Evolutionary conservation across 2,329 filamentous ascomycete species (phyloP).

Genomic region (Chrysosporium queenslandicum): DNA sequence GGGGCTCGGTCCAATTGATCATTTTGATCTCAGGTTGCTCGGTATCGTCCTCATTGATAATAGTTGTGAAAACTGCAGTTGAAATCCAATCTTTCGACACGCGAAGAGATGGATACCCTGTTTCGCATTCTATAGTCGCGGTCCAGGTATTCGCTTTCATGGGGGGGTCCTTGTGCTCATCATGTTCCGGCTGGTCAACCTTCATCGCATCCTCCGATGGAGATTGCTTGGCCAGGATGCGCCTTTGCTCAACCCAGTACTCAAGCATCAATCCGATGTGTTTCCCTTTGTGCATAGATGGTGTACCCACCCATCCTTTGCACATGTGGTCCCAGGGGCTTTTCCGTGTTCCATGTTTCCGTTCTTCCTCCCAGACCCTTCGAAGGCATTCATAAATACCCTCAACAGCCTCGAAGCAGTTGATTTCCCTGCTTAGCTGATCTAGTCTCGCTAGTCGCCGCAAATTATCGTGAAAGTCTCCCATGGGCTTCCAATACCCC

Average conservation of each 20-base stretch:
- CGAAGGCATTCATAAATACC: slow-evolving; percentile 35
- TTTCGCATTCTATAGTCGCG: slow-evolving; percentile 37
- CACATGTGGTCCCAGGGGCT: slow-evolving; percentile 34
- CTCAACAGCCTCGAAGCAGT: slow-evolving; percentile 40
- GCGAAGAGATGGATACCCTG: slow-evolving; percentile 36
- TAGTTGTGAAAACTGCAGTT: slow-evolving; percentile 26
- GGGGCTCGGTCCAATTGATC: slow-evolving; percentile 35
- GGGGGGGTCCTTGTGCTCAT: slow-evolving; percentile 17
- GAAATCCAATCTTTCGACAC: slow-evolving; percentile 38
- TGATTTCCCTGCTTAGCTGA: slow-evolving; percentile 36
- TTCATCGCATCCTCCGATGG: slow-evolving; percentile 27
- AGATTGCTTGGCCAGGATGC: slow-evolving; percentile 23
- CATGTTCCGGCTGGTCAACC: slow-evolving; percentile 21
- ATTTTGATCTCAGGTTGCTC: slow-evolving; percentile 21
- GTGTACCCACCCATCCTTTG: slow-evolving; percentile 33
- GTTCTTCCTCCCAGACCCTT: slow-evolving; percentile 37
- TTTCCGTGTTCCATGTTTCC: slow-evolving; percentile 24
- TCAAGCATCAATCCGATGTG: slow-evolving; percentile 35
- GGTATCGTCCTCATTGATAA: slow-evolving; percentile 22
- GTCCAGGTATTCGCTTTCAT: slow-evolving; percentile 26
- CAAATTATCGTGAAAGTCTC: slow-evolving; percentile 35
- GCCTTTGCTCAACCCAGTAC: slow-evolving; percentile 36
- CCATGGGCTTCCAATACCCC: slow-evolving; percentile 30
- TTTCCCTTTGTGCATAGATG: slow-evolving; percentile 32
- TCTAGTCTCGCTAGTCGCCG: slow-evolving; percentile 38